Evolutionary conservation across 1,284 basidiomycete species (phyloP).

Genomic region (Amylostereum areolatum): DNA sequence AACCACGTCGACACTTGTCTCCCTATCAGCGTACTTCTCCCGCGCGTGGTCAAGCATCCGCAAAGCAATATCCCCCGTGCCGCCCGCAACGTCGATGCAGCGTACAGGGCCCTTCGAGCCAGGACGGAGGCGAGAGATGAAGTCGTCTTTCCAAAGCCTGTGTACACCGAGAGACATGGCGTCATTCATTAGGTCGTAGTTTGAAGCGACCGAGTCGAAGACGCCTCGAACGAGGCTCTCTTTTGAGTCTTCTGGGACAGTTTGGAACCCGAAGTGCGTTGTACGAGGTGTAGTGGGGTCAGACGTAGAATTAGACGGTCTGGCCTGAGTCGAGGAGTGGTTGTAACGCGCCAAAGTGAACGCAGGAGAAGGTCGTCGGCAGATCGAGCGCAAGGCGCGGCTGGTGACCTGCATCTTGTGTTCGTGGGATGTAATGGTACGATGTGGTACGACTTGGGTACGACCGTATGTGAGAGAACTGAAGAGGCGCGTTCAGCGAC

Average conservation of each 20-base stretch:
- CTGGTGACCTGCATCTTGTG: conserved; percentile 8
- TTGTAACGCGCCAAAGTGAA: not conserved
- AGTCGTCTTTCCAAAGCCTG: conserved; percentile 95
- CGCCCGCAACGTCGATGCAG: conserved; percentile 96
- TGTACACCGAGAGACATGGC: conserved; percentile 96
- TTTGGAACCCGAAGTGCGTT: conserved; percentile 91
- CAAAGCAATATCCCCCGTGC: conserved; percentile 96
- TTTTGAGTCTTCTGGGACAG: conserved; percentile 75
- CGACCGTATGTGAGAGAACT: no score
- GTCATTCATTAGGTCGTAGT: conserved; percentile 99
- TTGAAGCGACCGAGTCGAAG: conserved; percentile 94
- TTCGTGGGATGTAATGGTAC: no score
- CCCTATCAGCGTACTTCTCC: conserved; percentile 83
- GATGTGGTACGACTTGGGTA: no score
- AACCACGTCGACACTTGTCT: conserved; percentile 86
- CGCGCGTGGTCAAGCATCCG: conserved; percentile 90
- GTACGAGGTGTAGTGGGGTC: conserved; percentile 28
- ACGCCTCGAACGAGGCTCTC: conserved; percentile 82
- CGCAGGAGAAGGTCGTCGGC: conserved; percentile 2
- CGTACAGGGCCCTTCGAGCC: conserved; percentile 64
- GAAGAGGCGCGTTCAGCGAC: no score
- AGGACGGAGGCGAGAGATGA: conserved; percentile 79
- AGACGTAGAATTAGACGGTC: conserved; percentile 10
- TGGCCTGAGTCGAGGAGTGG: conserved; percentile 4
- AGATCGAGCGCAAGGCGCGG: not conserved